Evolutionary conservation across 305 asterid species (phyloP).

Genomic region (Ilex paraguariensis): DNA sequence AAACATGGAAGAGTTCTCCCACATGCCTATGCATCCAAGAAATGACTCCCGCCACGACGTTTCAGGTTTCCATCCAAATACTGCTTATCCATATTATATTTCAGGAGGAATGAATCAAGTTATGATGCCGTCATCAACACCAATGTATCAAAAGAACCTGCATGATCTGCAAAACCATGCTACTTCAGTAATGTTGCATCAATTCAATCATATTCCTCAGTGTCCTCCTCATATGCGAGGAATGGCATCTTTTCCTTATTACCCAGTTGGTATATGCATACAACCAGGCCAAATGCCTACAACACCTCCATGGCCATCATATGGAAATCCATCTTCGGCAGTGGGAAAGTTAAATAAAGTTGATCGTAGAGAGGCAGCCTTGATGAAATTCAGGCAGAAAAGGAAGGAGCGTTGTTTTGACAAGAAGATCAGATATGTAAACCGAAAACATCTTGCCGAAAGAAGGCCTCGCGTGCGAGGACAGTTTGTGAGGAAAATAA

Average conservation of each 20-base stretch:
- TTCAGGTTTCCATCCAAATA: conserved; percentile 39
- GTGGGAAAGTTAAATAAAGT: conserved; percentile 46
- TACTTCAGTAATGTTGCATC: conserved; percentile 40
- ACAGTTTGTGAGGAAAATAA: conserved; percentile 87
- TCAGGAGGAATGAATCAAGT: conserved; percentile 60
- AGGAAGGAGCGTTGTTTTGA: conserved; percentile 94
- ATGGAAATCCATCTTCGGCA: conserved; percentile 36
- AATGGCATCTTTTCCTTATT: conserved; percentile 64
- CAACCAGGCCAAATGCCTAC: conserved; percentile 70
- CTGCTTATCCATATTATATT: conserved; percentile 59
- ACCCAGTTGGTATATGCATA: conserved; percentile 63
- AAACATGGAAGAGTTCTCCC: conserved; percentile 42
- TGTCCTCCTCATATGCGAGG: conserved; percentile 54
- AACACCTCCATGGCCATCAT: conserved; percentile 58
- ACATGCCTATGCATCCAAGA: conserved; percentile 34
- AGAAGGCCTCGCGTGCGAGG: conserved; percentile 93
- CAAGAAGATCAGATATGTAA: conserved; percentile 91
- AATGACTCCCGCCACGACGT: conserved; percentile 40
- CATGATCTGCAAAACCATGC: conserved; percentile 48
- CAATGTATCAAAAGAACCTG: conserved; percentile 37
- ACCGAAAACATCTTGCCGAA: conserved; percentile 83
- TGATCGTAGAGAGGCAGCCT: conserved; percentile 87
- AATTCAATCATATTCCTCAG: conserved; percentile 51
- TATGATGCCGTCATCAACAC: conserved; percentile 36
- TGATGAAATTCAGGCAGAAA: conserved; percentile 89